Evolutionary conservation across 257 asterid species (phyloP), one percentile per base, ranked within the genome.

Genomic region (Fraxinus americana): DNA sequence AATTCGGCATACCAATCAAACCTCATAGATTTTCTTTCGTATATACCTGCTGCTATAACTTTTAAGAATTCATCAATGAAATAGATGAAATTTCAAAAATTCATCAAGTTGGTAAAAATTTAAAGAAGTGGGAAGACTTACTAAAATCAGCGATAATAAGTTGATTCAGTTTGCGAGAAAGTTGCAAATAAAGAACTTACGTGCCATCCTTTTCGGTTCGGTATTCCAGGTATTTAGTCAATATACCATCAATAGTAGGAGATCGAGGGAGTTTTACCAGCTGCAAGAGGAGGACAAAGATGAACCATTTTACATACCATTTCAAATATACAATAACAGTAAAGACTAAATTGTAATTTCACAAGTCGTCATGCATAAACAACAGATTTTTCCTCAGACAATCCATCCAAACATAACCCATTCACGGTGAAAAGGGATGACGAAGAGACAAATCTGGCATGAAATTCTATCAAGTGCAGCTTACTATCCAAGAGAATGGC

Each of bases 251-350:
- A 72, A 96, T 91, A 74, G 66, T 87, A 57, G 97, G 99, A 75
- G 93, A 89, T 78, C 99, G 91, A 32, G 99, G 98, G 66, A 96
- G 97, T 80, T 89, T 89, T 86, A 96, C 91, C 82, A 96, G 97
- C 99, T 96, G 99, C 90, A 86, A 83, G 34, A 72, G 71, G 75
- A 57, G 73, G 69, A 63, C 69, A 63, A 63, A 59, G 34, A 10
- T 11, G 30, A 80, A 25, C 63, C 43, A 70, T 38, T 48, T 63
- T 65, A 36, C 25, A 21, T 67, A 75, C 19, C 73, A 50, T 71
- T 63, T 70, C 35, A 74, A 81, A 27, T 23, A 27, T 34, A 25
- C 21, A 14, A 16, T 54, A 30, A 32, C 67, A 57, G 19, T 29
- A 75, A 54, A 76, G 52, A 54, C 27, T 13, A 38, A 65, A 80